Conservation (phyloP, 164 flowering plant genomes). For the Euptelea pleiosperma region DNA sequence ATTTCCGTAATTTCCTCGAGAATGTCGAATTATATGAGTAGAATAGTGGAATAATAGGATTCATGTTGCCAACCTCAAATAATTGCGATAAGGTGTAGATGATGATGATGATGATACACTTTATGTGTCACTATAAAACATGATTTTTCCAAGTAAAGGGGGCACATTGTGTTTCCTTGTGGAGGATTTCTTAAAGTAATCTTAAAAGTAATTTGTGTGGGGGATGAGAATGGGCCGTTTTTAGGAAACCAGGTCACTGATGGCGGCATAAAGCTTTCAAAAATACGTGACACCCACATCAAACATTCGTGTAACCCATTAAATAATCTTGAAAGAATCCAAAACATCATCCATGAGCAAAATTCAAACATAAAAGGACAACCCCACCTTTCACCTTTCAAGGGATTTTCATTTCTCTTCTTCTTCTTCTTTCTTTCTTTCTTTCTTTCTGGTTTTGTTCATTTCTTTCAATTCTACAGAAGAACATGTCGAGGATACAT, state of each 20-base stretch:
- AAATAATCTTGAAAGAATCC: constrained; percentile 12
- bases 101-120: constrained; percentile 3
- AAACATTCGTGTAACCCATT: constrained; percentile 10
- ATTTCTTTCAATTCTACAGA: neutral
- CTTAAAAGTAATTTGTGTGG: no score
- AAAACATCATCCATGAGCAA: constrained; percentile 9
- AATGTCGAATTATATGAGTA: no score
- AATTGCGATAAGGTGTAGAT: no score
- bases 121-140: neutral
- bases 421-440: constrained; percentile 7
- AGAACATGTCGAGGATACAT: constrained; percentile 34
- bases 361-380: constrained; percentile 2
- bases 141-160: neutral
- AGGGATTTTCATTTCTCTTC: neutral
- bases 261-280: constrained; percentile 8
- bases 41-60: no score
- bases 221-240: neutral
- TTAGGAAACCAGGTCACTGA: constrained; percentile 1
- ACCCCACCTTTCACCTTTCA: constrained; percentile 2
- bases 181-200: neutral
- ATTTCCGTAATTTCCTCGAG: neutral
- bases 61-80: no score
- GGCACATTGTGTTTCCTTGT: neutral
- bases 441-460: neutral
- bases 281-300: constrained; percentile 12